A percentile compares a stretch with the other conserved stretches of the same genome.
Evolutionary conservation across 192 early-diverging fungal genomes (phyloP).

Genomic region (Coemansia sp.): DNA sequence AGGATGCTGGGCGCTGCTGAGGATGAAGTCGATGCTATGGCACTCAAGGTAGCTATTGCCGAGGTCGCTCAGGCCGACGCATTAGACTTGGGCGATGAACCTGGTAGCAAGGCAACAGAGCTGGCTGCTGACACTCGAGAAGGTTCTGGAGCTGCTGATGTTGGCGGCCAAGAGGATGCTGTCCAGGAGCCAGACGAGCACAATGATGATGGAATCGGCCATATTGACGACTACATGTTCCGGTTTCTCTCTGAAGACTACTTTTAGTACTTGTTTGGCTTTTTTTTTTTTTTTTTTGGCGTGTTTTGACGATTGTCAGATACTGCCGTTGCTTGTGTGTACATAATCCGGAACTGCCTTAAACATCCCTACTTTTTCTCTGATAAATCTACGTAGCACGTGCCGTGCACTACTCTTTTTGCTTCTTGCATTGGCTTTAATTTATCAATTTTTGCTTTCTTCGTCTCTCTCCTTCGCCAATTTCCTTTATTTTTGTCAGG

Average conservation of each 20-base stretch:
- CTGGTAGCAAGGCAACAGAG: constrained; percentile 1
- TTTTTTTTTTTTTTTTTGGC: neutral
- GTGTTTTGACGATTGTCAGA: neutral
- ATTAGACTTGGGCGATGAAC: constrained; percentile 35
- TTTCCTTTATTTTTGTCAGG: neutral
- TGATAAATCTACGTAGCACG: neutral
- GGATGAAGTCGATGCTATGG: constrained; percentile 40
- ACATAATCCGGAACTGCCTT: neutral
- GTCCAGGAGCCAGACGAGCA: constrained; percentile 19
- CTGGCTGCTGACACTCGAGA: neutral
- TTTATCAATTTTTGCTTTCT: neutral
- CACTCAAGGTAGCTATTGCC: constrained; percentile 29
- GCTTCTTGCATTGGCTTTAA: neutral
- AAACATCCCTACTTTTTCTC: neutral
- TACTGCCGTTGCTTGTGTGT: neutral
- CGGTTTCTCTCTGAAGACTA: constrained; percentile 48
- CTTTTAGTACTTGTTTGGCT: neutral
- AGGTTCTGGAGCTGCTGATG: neutral
- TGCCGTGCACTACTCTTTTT: neutral
- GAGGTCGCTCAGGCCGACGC: constrained; percentile 49
- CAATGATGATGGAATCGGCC: constrained; percentile 58
- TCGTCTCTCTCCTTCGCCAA: neutral
- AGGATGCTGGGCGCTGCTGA: constrained; percentile 24
- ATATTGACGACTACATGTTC: constrained; percentile 76
- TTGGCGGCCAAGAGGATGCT: neutral